Percentiles rank a stretch among this genome's conserved stretches.
Evolutionary conservation across 768 basidiomycete genomes (phyloP).

Genomic region (Agrocybe pediades): DNA sequence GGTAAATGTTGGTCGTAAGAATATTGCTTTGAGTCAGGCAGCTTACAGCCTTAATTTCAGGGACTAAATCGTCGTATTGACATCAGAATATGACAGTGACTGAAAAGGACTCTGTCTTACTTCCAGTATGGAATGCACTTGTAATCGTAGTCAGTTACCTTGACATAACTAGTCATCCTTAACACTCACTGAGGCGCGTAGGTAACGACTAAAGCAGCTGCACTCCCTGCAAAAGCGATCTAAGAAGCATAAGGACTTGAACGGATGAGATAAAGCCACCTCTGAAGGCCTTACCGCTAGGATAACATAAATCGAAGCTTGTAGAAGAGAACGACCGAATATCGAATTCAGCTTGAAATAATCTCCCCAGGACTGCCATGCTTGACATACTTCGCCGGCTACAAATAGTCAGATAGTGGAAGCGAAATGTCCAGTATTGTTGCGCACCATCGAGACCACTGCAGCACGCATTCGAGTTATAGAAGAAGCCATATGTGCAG

Average conservation of each 20-base stretch:
- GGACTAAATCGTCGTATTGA: constrained; percentile 43
- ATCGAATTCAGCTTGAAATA: constrained; percentile 54
- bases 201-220: constrained; percentile 60
- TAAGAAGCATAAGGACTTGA: constrained; percentile 23
- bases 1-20: neutral
- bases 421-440: neutral
- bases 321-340: constrained; percentile 62
- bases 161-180: no score
- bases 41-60: constrained; percentile 79
- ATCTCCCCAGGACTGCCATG: constrained; percentile 73
- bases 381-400: constrained; percentile 69
- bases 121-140: constrained; percentile 81
- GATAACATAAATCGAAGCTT: constrained; percentile 63
- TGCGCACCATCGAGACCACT: constrained; percentile 61
- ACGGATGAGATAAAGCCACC: neutral
- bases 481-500: constrained; percentile 70
- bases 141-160: no score
- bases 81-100: neutral
- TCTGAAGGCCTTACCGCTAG: constrained; percentile 52
- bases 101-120: constrained; percentile 42
- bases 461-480: constrained; percentile 73
- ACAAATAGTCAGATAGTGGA: constrained; percentile 14
- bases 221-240: constrained; percentile 64
- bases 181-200: constrained; percentile 71
- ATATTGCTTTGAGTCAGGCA: neutral